phyloP scores from a whole-genome alignment of 2,329 filamentous ascomycete species.

The Sarocladium brachiariae region DNA sequence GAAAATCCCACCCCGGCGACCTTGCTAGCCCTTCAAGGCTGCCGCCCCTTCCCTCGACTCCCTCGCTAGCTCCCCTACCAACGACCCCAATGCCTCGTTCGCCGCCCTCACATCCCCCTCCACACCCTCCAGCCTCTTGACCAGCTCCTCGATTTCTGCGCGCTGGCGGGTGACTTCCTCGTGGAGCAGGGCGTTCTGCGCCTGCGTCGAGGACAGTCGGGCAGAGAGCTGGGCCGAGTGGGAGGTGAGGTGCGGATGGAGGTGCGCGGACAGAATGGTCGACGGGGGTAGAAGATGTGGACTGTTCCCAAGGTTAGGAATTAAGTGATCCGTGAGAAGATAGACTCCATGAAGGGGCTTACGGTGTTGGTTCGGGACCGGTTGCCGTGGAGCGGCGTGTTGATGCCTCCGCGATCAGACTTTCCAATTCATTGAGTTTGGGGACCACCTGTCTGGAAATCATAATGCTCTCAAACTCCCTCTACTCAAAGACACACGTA shows the following conservation, averaged over 20 bases:
- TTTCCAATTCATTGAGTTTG: conserved; percentile 53
- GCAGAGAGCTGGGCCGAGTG: conserved; percentile 52
- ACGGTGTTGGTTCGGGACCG: conserved; percentile 37
- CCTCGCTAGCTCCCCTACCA: conserved; percentile 40
- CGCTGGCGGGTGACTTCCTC: conserved; percentile 46
- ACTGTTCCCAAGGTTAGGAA: conserved; percentile 20
- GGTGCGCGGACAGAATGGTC: conserved; percentile 47
- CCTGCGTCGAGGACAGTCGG: conserved; percentile 48
- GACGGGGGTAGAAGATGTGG: conserved; percentile 51
- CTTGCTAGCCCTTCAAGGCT: conserved; percentile 13
- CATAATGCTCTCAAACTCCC: conserved; percentile 52
- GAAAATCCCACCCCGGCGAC: neutral
- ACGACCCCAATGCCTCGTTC: conserved; percentile 38
- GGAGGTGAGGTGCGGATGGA: conserved; percentile 42
- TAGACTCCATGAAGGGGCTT: conserved; percentile 23
- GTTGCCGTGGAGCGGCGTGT: conserved; percentile 17
- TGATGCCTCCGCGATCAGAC: conserved; percentile 44
- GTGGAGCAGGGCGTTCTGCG: conserved; percentile 48
- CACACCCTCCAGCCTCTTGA: conserved; percentile 41
- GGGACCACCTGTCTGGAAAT: conserved; percentile 44
- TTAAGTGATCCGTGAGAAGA: neutral
- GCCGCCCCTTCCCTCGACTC: conserved; percentile 41
- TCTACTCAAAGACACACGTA: too few relatives aligned
- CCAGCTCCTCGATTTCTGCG: conserved; percentile 44
- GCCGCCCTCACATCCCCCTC: conserved; percentile 49